A percentile compares a stretch with the other conserved stretches of the same genome.
Conservation (phyloP, 495 filamentous ascomycete species). For the Tetracladium setigerum region DNA sequence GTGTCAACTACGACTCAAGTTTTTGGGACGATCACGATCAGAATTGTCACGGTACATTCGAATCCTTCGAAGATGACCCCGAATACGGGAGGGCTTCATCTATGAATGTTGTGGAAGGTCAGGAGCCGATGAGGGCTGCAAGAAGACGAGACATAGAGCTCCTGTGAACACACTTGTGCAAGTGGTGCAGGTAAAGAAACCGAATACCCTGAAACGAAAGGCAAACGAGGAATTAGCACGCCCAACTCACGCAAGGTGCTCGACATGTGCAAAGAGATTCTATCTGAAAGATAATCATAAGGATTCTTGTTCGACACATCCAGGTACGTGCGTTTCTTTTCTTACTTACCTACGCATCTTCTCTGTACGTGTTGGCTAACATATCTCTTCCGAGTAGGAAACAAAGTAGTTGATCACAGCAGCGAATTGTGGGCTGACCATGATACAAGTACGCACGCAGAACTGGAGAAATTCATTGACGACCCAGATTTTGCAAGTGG, state of each 20-base stretch:
- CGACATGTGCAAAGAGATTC: too few species aligned
- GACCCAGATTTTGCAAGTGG: constrained; percentile 17
- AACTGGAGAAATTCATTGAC: constrained; percentile 11
- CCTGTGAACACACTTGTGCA: too few species aligned
- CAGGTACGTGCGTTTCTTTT: too few species aligned
- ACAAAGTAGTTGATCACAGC: constrained; percentile 19
- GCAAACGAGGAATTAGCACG: not conserved
- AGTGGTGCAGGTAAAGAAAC: too few species aligned
- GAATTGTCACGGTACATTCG: constrained; percentile 17
- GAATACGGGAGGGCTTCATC: constrained; percentile 19
- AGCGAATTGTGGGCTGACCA: constrained; percentile 23
- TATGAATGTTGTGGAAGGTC: constrained; percentile 36
- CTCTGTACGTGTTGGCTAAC: too few species aligned
- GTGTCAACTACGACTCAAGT: constrained; percentile 18
- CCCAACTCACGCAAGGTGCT: too few species aligned
- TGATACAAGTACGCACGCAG: constrained; percentile 19
- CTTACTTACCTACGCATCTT: too few species aligned
- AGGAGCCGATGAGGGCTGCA: constrained; percentile 10
- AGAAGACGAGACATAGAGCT: constrained; percentile 3
- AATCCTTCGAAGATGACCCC: constrained; percentile 7
- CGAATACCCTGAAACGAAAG: not conserved
- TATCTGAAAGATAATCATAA: too few species aligned
- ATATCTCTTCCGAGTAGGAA: constrained; percentile 15
- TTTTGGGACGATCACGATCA: constrained; percentile 25
- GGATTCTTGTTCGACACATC: too few species aligned